Evolutionary conservation across 768 basidiomycete species (phyloP), one percentile per base, ranked within the genome.

Genomic region (Clitopilus hobsonii): DNA sequence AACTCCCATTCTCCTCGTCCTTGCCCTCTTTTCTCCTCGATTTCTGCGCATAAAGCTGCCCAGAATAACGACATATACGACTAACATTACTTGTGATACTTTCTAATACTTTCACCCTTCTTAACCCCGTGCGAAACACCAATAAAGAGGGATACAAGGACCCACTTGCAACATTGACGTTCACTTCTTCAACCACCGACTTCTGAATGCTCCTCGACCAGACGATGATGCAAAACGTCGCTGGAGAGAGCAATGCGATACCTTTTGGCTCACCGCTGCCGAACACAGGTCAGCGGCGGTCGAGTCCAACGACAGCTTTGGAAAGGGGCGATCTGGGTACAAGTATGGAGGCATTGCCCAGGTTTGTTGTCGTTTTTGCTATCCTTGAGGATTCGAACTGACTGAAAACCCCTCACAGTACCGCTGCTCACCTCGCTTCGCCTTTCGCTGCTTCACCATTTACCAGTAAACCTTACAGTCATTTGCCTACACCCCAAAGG

Each of bases 401-500:
- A 10, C 41, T 45, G 8, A 45, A 16, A 18, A 10, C 18, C 18
- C 5, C 41, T 47, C 23, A 52, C 29, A 49, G 16, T 55, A 67
- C 61, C 50, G 50, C 57, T 5, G 54, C 48, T 48, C 55, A 58
- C 36, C 59, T 54, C 24, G 28, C 51, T 25, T 62, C 63, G 49
- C 41, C 51, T 5, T 54, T 63, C 1, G 48, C 61, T 3, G 54
- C 67, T 18, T 45, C 41, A 6, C 51, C 67, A 13, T 67, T 65
- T 53, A 55, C 65, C 16, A 49, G 64, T 14, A 65, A 61, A 29
- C 65, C 61, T 30, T 67, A 64, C 55, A 67, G 58, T 29, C 72
- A 73, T 52, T 61, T 74, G 29, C 72, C 72, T 25, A 74, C 73
- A 20, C 73, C 73, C 20, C 72, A 72, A 49, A 63, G 61, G 61